Conservation (phyloP, 257 asterid species). For the Coffea canephora region DNA sequence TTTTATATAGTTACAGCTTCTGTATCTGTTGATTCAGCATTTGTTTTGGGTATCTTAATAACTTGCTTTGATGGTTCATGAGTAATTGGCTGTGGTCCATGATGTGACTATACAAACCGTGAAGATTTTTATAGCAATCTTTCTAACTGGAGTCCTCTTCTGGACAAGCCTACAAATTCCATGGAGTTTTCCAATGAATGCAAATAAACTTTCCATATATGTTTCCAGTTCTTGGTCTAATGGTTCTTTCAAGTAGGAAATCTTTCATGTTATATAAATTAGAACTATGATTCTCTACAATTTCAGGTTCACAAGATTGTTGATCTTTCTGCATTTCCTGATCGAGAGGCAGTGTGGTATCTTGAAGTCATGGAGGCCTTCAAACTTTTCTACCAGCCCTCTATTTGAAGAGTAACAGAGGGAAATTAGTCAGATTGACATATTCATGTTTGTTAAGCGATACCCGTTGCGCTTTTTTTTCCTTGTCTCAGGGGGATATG, state of each 20-base stretch:
- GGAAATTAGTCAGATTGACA: background rate
- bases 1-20: background rate
- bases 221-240: background rate
- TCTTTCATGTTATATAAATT: background rate
- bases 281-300: background rate
- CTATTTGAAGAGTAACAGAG: constrained; percentile 34
- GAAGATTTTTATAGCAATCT: background rate
- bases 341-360: constrained; percentile 95
- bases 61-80: background rate
- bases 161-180: background rate
- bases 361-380: constrained; percentile 87
- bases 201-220: background rate
- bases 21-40: background rate
- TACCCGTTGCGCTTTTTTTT: background rate
- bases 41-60: background rate
- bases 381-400: constrained; percentile 67
- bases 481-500: too few species aligned
- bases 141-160: background rate
- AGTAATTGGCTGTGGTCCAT: background rate
- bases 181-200: background rate
- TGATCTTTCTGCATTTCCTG: constrained; percentile 72
- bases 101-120: background rate
- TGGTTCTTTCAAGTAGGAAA: background rate
- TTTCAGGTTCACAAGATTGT: constrained; percentile 91
- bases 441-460: background rate